phyloP scores from a whole-genome alignment of 352 stramenopile species.

The Pythium vanterpoolii region DNA sequence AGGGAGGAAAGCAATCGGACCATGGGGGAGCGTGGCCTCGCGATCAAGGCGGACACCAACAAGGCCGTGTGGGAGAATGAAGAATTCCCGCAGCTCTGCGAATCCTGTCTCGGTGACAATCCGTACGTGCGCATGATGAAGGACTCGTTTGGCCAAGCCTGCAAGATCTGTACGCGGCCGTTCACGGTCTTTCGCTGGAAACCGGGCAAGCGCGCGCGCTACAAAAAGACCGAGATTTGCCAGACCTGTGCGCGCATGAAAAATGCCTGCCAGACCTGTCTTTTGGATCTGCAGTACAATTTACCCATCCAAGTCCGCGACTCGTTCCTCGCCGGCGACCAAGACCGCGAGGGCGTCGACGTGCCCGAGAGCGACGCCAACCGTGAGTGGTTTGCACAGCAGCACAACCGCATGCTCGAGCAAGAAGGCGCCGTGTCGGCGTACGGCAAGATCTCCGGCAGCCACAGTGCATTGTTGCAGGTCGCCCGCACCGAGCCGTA shows the following conservation, averaged over 20 bases:
- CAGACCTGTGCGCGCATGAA: conserved; percentile 98
- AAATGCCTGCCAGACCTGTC: conserved; percentile 99
- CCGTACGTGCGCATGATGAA: conserved; percentile 99
- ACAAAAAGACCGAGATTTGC: conserved; percentile 99
- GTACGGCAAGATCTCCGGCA: conserved; percentile 79
- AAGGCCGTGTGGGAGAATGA: conserved; percentile 90
- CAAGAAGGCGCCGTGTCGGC: conserved; percentile 84
- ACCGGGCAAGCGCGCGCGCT: conserved; percentile 94
- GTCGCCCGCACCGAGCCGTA: conserved; percentile 86
- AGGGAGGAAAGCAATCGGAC: conserved; percentile 4
- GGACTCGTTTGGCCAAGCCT: conserved; percentile 94
- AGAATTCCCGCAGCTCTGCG: conserved; percentile 98
- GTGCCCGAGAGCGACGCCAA: conserved; percentile 94
- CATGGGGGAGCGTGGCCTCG: conserved; percentile 85
- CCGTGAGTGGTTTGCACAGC: conserved; percentile 92
- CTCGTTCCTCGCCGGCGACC: conserved; percentile 69
- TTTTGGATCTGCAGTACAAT: conserved; percentile 98
- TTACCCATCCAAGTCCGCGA: conserved; percentile 94
- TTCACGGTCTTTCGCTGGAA: conserved; percentile 99
- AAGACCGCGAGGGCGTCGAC: conserved; percentile 54
- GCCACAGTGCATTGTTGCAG: conserved; percentile 78
- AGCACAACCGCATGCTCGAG: conserved; percentile 89
- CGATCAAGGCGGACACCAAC: conserved; percentile 83
- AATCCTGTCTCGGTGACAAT: conserved; percentile 98
- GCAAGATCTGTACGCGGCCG: conserved; percentile 97